Percentiles rank a stretch among this genome's conserved stretches.
These are phyloP conservation scores for Miamiensis avidus DNA, from an alignment of 169 alveolate species.

Conservation along the genomic window DNA sequence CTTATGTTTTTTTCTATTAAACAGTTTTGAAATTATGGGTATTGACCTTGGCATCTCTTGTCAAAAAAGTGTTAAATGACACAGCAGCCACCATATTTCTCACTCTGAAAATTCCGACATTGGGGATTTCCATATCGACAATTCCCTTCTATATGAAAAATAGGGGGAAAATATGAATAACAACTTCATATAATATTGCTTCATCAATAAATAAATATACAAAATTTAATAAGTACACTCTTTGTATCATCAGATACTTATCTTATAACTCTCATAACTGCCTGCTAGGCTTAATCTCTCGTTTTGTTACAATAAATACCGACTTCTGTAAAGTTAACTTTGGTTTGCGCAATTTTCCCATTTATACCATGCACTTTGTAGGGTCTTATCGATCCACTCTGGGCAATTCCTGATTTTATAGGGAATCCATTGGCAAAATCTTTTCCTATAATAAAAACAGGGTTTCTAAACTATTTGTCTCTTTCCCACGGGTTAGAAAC, in stretches of 20 bases:
- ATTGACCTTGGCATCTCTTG: slow-evolving; percentile 17
- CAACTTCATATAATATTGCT: too few relatives aligned
- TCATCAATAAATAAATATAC: too few relatives aligned
- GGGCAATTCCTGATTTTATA: slow-evolving; percentile 56
- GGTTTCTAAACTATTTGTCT: slow-evolving; percentile 59
- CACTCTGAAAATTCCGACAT: slow-evolving; percentile 34
- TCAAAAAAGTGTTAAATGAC: slow-evolving; percentile 27
- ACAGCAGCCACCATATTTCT: slow-evolving; percentile 41
- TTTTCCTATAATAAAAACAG: slow-evolving; percentile 62
- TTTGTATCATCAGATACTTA: slow-evolving; percentile 31
- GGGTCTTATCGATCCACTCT: slow-evolving; percentile 46
- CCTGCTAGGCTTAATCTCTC: slow-evolving; percentile 48
- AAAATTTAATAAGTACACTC: too few relatives aligned
- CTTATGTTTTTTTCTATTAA: slow-evolving; percentile 4
- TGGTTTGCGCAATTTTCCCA: slow-evolving; percentile 63
- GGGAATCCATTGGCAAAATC: slow-evolving; percentile 59
- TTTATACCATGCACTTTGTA: slow-evolving; percentile 63
- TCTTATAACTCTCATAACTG: slow-evolving; percentile 40
- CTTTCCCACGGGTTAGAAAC: slow-evolving; percentile 64
- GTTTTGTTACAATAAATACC: slow-evolving; percentile 43
- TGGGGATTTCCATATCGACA: slow-evolving; percentile 45
- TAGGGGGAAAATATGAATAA: too few relatives aligned
- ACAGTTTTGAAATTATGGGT: not conserved
- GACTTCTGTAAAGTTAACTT: slow-evolving; percentile 66
- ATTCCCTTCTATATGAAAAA: slow-evolving; percentile 29